These are phyloP conservation scores for Pseudogymnoascus sp. DNA, from an alignment of 2,329 filamentous ascomycete genomes.

Conservation along the genomic window DNA sequence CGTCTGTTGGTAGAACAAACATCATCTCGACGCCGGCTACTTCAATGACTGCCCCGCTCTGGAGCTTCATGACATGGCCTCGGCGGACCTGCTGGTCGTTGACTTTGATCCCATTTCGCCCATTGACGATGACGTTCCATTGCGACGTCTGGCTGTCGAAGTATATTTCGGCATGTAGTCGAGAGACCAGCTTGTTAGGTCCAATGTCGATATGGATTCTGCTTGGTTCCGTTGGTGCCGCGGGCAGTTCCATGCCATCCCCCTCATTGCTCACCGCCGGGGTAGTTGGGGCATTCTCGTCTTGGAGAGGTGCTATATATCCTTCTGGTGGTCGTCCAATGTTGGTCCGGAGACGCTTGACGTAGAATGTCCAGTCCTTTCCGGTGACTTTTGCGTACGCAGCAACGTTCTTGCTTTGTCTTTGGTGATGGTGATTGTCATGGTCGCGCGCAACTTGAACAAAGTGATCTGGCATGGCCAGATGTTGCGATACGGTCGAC, in stretches of 20 bases:
- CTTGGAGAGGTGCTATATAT: conserved; percentile 20
- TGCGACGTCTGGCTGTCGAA: conserved; percentile 61
- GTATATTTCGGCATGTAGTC: conserved; percentile 67
- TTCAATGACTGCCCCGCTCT: conserved; percentile 85
- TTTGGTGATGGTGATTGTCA: conserved; percentile 56
- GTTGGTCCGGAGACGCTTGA: conserved; percentile 66
- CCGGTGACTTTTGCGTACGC: conserved; percentile 80
- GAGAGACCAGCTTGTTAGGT: conserved; percentile 73
- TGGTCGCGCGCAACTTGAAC: conserved; percentile 57
- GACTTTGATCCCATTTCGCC: conserved; percentile 83
- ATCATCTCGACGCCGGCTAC: conserved; percentile 96
- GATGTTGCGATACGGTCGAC: conserved; percentile 19
- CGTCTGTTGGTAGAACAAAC: conserved; percentile 82
- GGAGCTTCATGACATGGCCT: conserved; percentile 56
- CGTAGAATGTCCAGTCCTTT: conserved; percentile 77
- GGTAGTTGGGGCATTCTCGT: conserved; percentile 19
- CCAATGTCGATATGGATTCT: conserved; percentile 79
- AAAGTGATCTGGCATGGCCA: conserved; percentile 29
- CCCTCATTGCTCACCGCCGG: conserved; percentile 35
- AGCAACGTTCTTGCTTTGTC: conserved; percentile 51
- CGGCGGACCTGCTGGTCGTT: conserved; percentile 67
- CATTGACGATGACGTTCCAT: conserved; percentile 83
- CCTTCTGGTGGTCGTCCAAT: conserved; percentile 64
- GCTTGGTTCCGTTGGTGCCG: conserved; percentile 15
- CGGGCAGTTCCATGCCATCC: conserved; percentile 28